Evolutionary conservation across 2,329 filamentous ascomycete species (phyloP).

Genomic region (Aspergillus ibericus): DNA sequence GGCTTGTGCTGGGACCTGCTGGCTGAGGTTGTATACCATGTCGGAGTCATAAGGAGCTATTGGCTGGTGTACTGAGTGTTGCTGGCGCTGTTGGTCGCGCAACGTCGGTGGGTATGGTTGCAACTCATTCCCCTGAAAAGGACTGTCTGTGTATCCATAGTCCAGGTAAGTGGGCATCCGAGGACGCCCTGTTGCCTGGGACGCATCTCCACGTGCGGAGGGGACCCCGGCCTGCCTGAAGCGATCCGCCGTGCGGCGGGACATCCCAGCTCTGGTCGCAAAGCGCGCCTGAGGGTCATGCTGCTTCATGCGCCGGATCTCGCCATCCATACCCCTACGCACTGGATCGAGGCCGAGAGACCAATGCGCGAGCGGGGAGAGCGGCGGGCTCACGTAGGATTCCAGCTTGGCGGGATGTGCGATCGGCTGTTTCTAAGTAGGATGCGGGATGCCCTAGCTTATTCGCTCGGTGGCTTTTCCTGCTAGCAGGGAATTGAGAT

Average conservation of each 20-base stretch:
- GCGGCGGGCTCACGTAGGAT: constrained; percentile 61
- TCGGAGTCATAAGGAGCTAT: constrained; percentile 59
- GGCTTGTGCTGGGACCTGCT: constrained; percentile 60
- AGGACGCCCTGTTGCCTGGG: constrained; percentile 37
- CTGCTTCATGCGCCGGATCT: constrained; percentile 71
- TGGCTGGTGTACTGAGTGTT: constrained; percentile 41
- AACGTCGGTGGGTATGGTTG: constrained; percentile 66
- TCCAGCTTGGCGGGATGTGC: constrained; percentile 60
- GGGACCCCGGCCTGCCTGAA: constrained; percentile 35
- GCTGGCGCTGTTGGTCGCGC: constrained; percentile 53
- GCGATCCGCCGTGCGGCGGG: constrained; percentile 51
- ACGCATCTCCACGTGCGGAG: constrained; percentile 38
- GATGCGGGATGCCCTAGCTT: neutral
- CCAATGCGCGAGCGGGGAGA: constrained; percentile 66
- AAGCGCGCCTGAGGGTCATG: constrained; percentile 66
- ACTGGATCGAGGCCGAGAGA: constrained; percentile 56
- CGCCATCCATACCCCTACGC: constrained; percentile 74
- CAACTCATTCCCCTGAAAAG: constrained; percentile 53
- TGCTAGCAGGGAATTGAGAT: constrained; percentile 13
- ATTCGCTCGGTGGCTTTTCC: neutral
- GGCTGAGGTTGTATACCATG: constrained; percentile 78
- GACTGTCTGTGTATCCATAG: constrained; percentile 60
- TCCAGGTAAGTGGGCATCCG: constrained; percentile 43
- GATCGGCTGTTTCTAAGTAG: constrained; percentile 1
- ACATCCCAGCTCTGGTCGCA: constrained; percentile 46